phyloP scores from a whole-genome alignment of 1,139 yeast species.

The Yamadazyma triangularis region DNA sequence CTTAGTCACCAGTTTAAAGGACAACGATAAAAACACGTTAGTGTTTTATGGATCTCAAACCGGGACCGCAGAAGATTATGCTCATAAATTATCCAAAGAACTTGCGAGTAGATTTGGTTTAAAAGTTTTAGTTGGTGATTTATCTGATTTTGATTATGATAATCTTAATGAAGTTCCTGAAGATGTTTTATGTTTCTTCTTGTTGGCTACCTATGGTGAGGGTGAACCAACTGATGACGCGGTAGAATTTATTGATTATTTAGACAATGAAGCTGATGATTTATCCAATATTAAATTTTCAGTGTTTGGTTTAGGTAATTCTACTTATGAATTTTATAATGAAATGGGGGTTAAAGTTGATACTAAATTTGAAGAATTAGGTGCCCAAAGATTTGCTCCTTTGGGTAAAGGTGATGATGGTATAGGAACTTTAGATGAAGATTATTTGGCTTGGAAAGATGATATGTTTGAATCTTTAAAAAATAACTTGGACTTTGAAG shows the following conservation, averaged over 20 bases:
- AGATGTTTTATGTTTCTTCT: slow-evolving; percentile 59
- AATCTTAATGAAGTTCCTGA: slow-evolving; percentile 52
- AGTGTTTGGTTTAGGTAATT: slow-evolving; percentile 88
- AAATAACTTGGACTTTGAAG: slow-evolving; percentile 62
- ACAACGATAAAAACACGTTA: slow-evolving; percentile 67
- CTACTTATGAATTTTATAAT: slow-evolving; percentile 88
- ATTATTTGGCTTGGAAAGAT: slow-evolving; percentile 91
- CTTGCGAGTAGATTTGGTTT: slow-evolving; percentile 77
- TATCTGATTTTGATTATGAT: slow-evolving; percentile 81
- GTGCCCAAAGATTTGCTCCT: slow-evolving; percentile 67
- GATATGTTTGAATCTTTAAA: slow-evolving; percentile 62
- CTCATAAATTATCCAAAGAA: slow-evolving; percentile 85
- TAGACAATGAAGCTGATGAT: slow-evolving; percentile 56
- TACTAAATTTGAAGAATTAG: slow-evolving; percentile 48
- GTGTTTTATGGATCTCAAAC: slow-evolving; percentile 96
- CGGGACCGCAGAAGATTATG: slow-evolving; percentile 99
- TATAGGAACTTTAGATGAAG: slow-evolving; percentile 91
- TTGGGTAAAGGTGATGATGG: slow-evolving; percentile 96
- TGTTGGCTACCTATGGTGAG: slow-evolving; percentile 94
- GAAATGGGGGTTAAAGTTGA: slow-evolving; percentile 68
- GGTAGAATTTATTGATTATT: slow-evolving; percentile 60
- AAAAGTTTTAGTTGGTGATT: slow-evolving; percentile 80
- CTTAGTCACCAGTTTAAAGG: slow-evolving; percentile 56
- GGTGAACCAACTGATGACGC: slow-evolving; percentile 98
- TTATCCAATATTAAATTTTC: slow-evolving; percentile 64